Evolutionary conservation across 768 basidiomycete species (phyloP).

Genomic region (Phylloporus arenicola): DNA sequence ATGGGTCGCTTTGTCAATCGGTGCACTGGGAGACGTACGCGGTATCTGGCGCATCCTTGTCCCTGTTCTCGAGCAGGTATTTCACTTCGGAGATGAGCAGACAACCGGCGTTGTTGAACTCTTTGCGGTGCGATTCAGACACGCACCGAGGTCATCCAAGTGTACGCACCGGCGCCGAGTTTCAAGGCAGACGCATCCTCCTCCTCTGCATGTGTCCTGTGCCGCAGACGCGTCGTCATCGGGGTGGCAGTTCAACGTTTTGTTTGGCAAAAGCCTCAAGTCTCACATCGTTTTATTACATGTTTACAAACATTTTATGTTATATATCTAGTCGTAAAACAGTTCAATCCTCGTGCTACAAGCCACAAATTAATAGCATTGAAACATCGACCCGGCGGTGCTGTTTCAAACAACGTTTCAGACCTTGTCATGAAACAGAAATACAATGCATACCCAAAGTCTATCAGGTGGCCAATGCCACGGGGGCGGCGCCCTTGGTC

Average conservation of each 20-base stretch:
- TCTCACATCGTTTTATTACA: conserved; percentile 26
- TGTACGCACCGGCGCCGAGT: conserved; percentile 58
- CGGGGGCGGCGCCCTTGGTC: conserved; percentile 10
- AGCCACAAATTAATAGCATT: conserved; percentile 23
- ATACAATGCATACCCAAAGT: conserved; percentile 14
- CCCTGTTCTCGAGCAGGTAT: conserved; percentile 79
- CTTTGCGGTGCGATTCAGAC: conserved; percentile 33
- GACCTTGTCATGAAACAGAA: not conserved
- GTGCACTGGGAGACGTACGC: conserved; percentile 44
- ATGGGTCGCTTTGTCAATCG: not conserved
- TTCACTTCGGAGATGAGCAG: conserved; percentile 90
- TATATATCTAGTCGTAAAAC: conserved; percentile 31
- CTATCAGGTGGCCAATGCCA: conserved; percentile 26
- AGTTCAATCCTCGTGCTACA: conserved; percentile 20
- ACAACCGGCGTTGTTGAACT: conserved; percentile 90
- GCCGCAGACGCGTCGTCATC: conserved; percentile 58
- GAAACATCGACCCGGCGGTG: conserved; percentile 25
- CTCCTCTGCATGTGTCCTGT: conserved; percentile 64
- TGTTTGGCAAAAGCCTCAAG: conserved; percentile 33
- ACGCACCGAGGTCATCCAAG: not conserved
- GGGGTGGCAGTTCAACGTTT: conserved; percentile 38
- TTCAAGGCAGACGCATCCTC: conserved; percentile 84
- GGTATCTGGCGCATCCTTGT: conserved; percentile 84
- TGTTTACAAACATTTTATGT: conserved; percentile 34
- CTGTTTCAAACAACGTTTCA: conserved; percentile 4